phyloP scores from a whole-genome alignment of 305 asterid genomes.

The Fraxinus nigra region DNA sequence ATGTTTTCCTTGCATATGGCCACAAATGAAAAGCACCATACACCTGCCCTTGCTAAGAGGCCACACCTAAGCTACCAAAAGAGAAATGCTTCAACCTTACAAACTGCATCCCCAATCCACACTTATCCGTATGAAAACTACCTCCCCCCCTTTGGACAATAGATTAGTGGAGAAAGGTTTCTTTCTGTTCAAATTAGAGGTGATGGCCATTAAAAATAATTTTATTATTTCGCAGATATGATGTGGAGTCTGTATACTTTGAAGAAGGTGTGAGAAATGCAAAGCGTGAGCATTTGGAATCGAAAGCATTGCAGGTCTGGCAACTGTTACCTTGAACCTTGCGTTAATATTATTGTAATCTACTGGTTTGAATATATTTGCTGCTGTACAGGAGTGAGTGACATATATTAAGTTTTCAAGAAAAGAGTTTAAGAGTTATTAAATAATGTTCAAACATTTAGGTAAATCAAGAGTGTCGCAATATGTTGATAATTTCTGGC shows the following conservation, averaged over 20 bases:
- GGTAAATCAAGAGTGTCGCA: neutral
- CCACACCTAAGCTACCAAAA: neutral
- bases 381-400: neutral
- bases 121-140: neutral
- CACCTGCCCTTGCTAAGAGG: neutral
- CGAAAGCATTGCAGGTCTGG: slow-evolving; percentile 50
- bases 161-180: neutral
- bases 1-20: neutral
- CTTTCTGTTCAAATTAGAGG: neutral
- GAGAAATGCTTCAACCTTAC: neutral
- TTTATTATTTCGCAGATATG: slow-evolving; percentile 46
- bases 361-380: neutral
- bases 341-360: neutral
- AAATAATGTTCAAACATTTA: neutral
- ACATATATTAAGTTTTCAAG: neutral
- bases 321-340: neutral
- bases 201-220: neutral
- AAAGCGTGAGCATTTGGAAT: slow-evolving; percentile 44
- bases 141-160: neutral
- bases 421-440: neutral
- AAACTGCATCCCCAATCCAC: neutral
- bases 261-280: slow-evolving; percentile 58
- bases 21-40: neutral
- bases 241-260: slow-evolving; percentile 42
- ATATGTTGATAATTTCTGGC: neutral